These are phyloP conservation scores for Lachnellula subtilissima DNA, from an alignment of 2,329 filamentous ascomycete genomes.

Conservation along the genomic window DNA sequence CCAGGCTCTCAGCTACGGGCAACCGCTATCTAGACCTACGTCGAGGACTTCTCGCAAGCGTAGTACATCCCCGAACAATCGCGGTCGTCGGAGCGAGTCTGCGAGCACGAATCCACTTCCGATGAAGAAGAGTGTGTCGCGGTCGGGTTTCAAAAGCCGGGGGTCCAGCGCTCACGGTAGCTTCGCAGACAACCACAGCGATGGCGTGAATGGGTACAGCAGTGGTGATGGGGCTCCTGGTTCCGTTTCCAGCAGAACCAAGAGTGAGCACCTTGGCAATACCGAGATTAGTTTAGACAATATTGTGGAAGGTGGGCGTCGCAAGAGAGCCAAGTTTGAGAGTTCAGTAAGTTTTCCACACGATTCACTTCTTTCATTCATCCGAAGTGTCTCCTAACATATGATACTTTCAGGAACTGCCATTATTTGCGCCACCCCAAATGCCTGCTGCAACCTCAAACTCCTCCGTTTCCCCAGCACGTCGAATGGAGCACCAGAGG, in stretches of 20 bases:
- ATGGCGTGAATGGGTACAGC: constrained; percentile 72
- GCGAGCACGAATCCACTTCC: constrained; percentile 47
- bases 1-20: constrained; percentile 49
- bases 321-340: constrained; percentile 91
- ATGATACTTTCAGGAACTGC: constrained; percentile 67
- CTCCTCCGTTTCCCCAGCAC: constrained; percentile 89
- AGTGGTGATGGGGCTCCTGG: constrained; percentile 79
- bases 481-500: constrained; percentile 69
- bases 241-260: constrained; percentile 71
- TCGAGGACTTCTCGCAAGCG: constrained; percentile 70
- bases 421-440: constrained; percentile 88
- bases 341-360: constrained; percentile 73
- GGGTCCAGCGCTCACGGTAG: constrained; percentile 46
- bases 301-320: constrained; percentile 92
- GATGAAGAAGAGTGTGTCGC: constrained; percentile 63
- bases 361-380: neutral
- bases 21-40: constrained; percentile 60
- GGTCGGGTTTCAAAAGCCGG: constrained; percentile 63
- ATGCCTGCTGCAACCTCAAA: constrained; percentile 94
- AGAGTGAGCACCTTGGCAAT: constrained; percentile 80
- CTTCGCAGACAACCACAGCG: constrained; percentile 57
- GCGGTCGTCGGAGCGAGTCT: constrained; percentile 73
- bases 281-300: constrained; percentile 98
- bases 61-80: constrained; percentile 69
- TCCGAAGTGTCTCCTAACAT: constrained; percentile 16